Base-by-base conservation (phyloP, 352 stramenopile species). In the Globisporangium echinulatum region DNA sequence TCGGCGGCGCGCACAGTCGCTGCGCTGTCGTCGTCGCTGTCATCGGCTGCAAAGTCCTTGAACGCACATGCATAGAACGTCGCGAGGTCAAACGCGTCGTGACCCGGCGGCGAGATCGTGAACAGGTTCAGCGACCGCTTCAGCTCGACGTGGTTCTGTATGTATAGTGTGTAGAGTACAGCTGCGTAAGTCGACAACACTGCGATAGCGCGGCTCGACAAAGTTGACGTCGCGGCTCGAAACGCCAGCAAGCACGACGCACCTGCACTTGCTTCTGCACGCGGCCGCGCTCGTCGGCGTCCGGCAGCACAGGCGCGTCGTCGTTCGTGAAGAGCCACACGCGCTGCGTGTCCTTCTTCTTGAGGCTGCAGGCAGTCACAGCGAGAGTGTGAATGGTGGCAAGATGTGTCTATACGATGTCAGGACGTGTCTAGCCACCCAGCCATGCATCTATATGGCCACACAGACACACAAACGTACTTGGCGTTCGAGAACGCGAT, bases 261-360 rank as follows among this genome's bases (percentile, higher is more conserved):
- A 83, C 77, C 75, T 88, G 82, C 5, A 88, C 70, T 72, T 94
- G 85, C 63, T 90, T 90, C 57, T 87, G 75, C 51, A 91, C 66
- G 15, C 80, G 80, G 2, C 68, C 68, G 13, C 67, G 58, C 65
- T 94, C 85, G 55, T 91, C 79, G 7, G 58, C 63, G 40, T 90
- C 78, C n/a, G 74, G 68, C 3, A 66, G 56, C 7, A 66, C 49
- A 7, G 75, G 77, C 17, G 55, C 67, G 61, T 94, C 85, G 66
- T 92, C 77, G 59, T 94, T 92, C 37, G 85, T 94, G 59, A 94
- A 91, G 55, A 92, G 77, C 85, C 85, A 94, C 38, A 92, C 77
- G n/a, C 80, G 82, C 62, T 94, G 82, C 38, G 77, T 82, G 62
- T 94, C 82, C 59, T 89, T 88, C 66, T 90, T 90, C 64, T 91